Conservation (phyloP, 2,329 filamentous ascomycete species). For the Fusarium beomiforme region DNA sequence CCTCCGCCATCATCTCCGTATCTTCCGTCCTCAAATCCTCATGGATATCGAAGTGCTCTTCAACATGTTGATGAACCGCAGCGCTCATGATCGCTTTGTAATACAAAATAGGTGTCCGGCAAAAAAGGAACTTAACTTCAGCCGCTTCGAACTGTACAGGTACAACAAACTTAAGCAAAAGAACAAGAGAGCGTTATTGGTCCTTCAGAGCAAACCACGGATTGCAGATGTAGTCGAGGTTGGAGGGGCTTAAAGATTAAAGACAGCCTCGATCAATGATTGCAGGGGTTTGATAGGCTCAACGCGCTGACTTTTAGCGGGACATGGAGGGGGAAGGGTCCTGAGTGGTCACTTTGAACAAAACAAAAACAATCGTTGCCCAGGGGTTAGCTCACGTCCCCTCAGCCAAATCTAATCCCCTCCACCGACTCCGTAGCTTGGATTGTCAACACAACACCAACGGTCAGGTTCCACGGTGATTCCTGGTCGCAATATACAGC, state of each 20-base stretch:
- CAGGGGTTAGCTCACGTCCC: conserved; percentile 25
- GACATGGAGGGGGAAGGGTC: conserved; percentile 36
- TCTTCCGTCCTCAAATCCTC: conserved; percentile 62
- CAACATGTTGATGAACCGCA: conserved; percentile 41
- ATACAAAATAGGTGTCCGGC: background rate
- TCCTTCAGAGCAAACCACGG: conserved; percentile 5
- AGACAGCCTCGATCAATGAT: conserved; percentile 11
- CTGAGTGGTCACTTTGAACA: conserved; percentile 43
- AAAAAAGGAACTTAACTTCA: background rate
- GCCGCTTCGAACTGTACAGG: background rate
- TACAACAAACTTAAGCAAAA: conserved; percentile 1
- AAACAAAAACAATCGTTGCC: conserved; percentile 50
- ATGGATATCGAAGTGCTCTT: conserved; percentile 59
- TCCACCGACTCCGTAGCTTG: conserved; percentile 17
- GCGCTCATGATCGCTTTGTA: conserved; percentile 36
- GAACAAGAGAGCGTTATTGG: conserved; percentile 6
- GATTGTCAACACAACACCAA: conserved; percentile 26
- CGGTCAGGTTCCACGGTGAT: conserved; percentile 28
- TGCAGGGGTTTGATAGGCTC: conserved; percentile 39
- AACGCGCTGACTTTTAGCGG: conserved; percentile 40
- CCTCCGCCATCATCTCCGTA: conserved; percentile 60
- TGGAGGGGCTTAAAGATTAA: conserved; percentile 37
- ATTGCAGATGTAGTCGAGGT: conserved; percentile 11
- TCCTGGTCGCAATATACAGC: conserved; percentile 14
- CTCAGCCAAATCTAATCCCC: conserved; percentile 29